Percentiles rank a stretch among this genome's conserved stretches.
Evolutionary conservation across 1,284 basidiomycete genomes (phyloP).

Genomic region (Ganoderma leucocontextum): DNA sequence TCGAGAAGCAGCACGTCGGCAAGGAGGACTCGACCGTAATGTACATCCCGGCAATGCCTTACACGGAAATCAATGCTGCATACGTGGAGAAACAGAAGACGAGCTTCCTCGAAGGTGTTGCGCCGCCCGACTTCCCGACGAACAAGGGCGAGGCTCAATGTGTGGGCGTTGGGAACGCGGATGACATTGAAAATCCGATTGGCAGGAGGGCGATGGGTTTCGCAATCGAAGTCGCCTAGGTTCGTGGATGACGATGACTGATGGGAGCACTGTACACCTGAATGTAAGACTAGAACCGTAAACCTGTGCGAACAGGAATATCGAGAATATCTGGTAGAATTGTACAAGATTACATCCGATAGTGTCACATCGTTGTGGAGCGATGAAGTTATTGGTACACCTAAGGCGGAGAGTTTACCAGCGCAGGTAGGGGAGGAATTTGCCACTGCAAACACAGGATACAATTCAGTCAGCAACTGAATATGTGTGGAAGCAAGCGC

Average conservation of each 20-base stretch:
- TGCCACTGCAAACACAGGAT: slow-evolving; percentile 55
- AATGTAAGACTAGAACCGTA: not conserved
- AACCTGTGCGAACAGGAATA: not conserved
- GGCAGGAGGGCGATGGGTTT: slow-evolving; percentile 67
- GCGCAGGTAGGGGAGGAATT: slow-evolving; percentile 76
- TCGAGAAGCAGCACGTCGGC: slow-evolving; percentile 78
- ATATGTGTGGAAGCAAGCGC: not conserved
- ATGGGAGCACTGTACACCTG: not conserved
- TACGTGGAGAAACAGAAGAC: slow-evolving; percentile 73
- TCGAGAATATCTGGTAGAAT: not conserved
- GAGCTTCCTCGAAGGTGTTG: slow-evolving; percentile 63
- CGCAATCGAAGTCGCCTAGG: slow-evolving; percentile 38
- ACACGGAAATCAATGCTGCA: slow-evolving; percentile 66
- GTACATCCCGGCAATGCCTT: slow-evolving; percentile 85
- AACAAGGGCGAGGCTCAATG: slow-evolving; percentile 65
- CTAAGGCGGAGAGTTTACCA: slow-evolving; percentile 50
- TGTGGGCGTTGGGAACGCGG: slow-evolving; percentile 55
- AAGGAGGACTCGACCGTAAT: slow-evolving; percentile 77
- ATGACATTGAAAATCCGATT: slow-evolving; percentile 55
- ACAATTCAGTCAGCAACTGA: slow-evolving; percentile 10
- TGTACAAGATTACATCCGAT: slow-evolving; percentile 10
- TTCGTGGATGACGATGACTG: too few species aligned
- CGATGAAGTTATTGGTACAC: not conserved
- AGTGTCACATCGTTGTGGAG: not conserved
- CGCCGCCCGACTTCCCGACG: slow-evolving; percentile 80